Conservation (phyloP, 225 moss, liverwort and hornwort genomes). For the Takakia lepidozioides region DNA sequence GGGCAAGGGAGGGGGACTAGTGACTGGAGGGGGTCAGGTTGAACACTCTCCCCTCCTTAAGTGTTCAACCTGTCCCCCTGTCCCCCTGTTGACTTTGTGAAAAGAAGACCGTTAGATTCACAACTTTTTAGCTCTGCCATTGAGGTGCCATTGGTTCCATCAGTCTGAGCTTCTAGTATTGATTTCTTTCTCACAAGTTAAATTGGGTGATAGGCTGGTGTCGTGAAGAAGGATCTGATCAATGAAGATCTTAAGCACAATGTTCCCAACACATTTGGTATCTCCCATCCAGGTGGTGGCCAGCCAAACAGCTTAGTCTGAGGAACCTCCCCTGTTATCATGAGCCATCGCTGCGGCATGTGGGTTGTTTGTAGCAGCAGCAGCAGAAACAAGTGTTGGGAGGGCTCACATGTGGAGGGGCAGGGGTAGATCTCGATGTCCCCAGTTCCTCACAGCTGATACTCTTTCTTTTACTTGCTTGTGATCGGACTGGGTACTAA, state of each 20-base stretch:
- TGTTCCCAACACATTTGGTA: conserved; percentile 15
- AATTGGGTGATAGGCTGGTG: conserved; percentile 31
- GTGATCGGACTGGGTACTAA: too few species aligned
- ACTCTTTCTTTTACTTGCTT: too few species aligned
- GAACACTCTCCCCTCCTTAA: too few species aligned
- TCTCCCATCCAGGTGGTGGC: conserved; percentile 25
- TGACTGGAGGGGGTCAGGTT: too few species aligned
- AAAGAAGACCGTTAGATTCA: too few species aligned
- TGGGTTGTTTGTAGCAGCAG: conserved; percentile 29
- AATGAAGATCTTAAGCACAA: conserved; percentile 57
- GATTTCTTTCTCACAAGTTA: background rate
- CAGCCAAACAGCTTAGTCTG: conserved; percentile 10
- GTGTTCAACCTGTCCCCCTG: too few species aligned
- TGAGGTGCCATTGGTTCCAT: background rate
- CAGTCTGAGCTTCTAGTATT: background rate
- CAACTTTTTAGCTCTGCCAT: too few species aligned
- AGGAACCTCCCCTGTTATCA: background rate
- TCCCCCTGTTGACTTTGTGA: too few species aligned
- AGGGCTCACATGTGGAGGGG: background rate
- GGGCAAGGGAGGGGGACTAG: too few species aligned
- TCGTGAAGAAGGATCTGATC: conserved; percentile 71
- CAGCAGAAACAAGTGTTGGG: too few species aligned
- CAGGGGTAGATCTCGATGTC: background rate
- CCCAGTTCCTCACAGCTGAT: too few species aligned
- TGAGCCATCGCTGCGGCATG: conserved; percentile 11